Base-by-base conservation (phyloP, 2,329 filamentous ascomycete species). In the Aspergillus pseudoglaucus region DNA sequence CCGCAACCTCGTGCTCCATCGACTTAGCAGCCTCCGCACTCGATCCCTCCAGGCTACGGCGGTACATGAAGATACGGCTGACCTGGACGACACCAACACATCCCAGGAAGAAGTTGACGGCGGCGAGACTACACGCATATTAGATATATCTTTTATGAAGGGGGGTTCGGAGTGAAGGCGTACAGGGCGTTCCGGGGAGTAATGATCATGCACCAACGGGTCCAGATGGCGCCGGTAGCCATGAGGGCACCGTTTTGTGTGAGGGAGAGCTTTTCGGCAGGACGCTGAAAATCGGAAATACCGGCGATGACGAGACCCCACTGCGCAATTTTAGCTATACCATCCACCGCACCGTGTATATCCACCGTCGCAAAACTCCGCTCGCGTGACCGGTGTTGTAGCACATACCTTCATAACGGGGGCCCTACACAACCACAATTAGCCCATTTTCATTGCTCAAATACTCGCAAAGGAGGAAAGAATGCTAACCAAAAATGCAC, bases 81-180 rank as follows among this genome's bases (percentile, higher is more conserved):
- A 88, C 78, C 77, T 98, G 93, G 56, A 88, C 79, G 50, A 88
- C 75, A 61, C 93, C 93, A 54, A 96, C 90, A 57, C 85, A 75
- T 62, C 87, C 91, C 60, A 98, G 86, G 80, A 96, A 94, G 81
- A 96, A 96, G 82, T 98, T 98, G 67, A 97, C 93, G 47, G 90
- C 84, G 52, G 93, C 93, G 50, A 98, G 84, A 52, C 86, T 90
- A 9, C 18, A 33, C 58, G 52, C 59, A 50, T 30, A 32, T 42
- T 14, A 22, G 22, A 22, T 22, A 6, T 22, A 22, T 22, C 22
- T 22, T 22, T 22, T 22, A 22, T 22, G 22, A 22, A 22, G 22
- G 22, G 22, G 22, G 22, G 4, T 1, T 22, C 6, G 22, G 6
- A 5, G 22, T 22, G 22, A 22, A 22, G 6, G 22, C 22, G 22